Evolutionary conservation across 2,329 filamentous ascomycete genomes (phyloP), one percentile per base, ranked within the genome.

Genomic region (Beauveria asiatica): DNA sequence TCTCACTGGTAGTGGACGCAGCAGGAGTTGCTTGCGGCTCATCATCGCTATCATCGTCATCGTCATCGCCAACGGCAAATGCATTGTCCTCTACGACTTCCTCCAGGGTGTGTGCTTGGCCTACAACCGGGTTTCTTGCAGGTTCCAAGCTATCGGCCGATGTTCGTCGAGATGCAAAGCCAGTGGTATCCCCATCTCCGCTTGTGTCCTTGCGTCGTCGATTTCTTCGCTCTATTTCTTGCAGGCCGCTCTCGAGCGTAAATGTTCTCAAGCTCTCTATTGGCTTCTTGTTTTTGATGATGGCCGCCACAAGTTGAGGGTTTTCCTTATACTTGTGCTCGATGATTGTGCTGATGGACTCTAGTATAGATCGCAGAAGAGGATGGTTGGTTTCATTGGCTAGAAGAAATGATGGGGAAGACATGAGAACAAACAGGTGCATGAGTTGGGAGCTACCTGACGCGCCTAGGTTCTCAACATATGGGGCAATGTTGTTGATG

Each of bases 341-440:
- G 42, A 97, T 78, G 48, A 96, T 88, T 2, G 90, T 85, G 70
- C 94, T 96, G 69, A 97, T 86, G 0, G 91, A 92, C 69, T 97
- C 91, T 10, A 99, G 79, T 27, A 97, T 75, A 0, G 92, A 92
- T 53, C 85, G 83, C 7, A 99, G 78, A 5, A 97, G 82, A 37
- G 79, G 77, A 70, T 97, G 90, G 65, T 99, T 99, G 42, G 84
- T 89, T 61, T 99, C 94, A 67, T 96, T 97, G 8, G 90, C 91
- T 19, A 97, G 78, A 10, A 99, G 77, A 70, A 97, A 99, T 37
- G 89, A 91, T 0, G 94, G 93, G 0, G 92, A 90, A 9, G 93
- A 95, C 89, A 97, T 96, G 39, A 90, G 94, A 5, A 86, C 84
- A 70, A 95, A 96, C 0, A 97, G 78, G 67, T 97, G 92, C 65